Evolutionary conservation across 495 filamentous ascomycete species (phyloP), one percentile per base, ranked within the genome.

Genomic region (Penicillium fimorum): DNA sequence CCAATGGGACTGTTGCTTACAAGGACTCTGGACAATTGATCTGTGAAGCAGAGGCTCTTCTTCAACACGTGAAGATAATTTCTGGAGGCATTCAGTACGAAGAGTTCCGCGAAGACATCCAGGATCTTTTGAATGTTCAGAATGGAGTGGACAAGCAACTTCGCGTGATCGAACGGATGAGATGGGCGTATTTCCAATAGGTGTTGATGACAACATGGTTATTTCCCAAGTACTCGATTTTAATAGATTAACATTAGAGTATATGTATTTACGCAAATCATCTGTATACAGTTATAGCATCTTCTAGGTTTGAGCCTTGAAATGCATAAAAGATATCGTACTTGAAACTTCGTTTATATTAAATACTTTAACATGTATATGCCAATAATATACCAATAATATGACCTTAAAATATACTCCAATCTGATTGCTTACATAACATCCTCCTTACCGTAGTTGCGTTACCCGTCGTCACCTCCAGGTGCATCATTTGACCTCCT

Each of bases 1-100:
- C 79, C 37, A 76, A 82, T 50, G 88, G 86, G 6, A 76, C 87
- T 56, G 77, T 97, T 22, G 83, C 84, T 4, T 96, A 95, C 78
- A 93, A 91, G 66, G 91, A 96, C 60, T 89, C 93, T 60, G 94
- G 94, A 27, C 79, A 96, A 32, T 77, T 97, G 32, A 77, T 98
- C 22, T 96, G 89, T 70, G 92, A 98, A 59, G 85, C 90, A 6
- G 89, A 96, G 53, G 77, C 87, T 30, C 72, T 98, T 15, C 84
- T 90, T 33, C 79, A 80, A 57, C 79, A 84, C 29, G 88, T 89
- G 0, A 76, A 76, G 50, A 69, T 63, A 11, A 69, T 88, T 29
- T 76, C 96, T 30, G 90, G 89, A 8, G 78, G 81, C 3, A 76
- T 86, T 20, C 81, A 96, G 22, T 80, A 87, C 61, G 83, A 83